phyloP scores from a whole-genome alignment of 129 eudicot species.

The Helianthus annuus region DNA sequence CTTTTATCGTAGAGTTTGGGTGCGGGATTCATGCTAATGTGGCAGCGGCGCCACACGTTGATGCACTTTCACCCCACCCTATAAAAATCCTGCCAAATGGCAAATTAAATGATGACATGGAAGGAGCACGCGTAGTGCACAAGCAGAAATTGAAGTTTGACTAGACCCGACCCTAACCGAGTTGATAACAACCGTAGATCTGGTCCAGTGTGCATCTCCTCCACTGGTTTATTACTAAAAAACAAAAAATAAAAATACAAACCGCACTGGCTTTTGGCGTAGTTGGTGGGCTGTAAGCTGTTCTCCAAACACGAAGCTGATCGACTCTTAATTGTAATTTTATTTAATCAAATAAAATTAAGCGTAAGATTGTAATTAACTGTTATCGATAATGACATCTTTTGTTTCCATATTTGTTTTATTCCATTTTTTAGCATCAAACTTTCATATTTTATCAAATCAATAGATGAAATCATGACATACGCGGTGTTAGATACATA shows the following conservation, averaged over 20 bases:
- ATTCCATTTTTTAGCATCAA: slow-evolving; percentile 4
- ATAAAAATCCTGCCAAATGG: slow-evolving; percentile 4
- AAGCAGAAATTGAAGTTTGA: not conserved
- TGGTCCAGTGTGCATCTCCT: not conserved
- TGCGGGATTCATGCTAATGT: too few relatives aligned
- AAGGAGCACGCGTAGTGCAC: slow-evolving; percentile 9
- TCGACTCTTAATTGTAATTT: too few relatives aligned
- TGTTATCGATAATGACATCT: not conserved
- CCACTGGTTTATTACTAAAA: slow-evolving; percentile 5
- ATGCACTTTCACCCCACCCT: too few relatives aligned
- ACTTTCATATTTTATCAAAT: slow-evolving; percentile 16
- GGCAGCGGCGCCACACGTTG: too few relatives aligned
- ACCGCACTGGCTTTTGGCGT: not conserved
- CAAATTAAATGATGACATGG: not conserved
- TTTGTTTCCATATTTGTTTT: slow-evolving; percentile 15
- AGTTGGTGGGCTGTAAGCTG: slow-evolving; percentile 29
- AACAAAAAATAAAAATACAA: not conserved
- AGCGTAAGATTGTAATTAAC: slow-evolving; percentile 2
- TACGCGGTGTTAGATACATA: slow-evolving; percentile 23
- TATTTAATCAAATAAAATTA: slow-evolving; percentile 7
- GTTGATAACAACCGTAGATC: not conserved
- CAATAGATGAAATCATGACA: slow-evolving; percentile 18
- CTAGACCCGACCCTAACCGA: not conserved
- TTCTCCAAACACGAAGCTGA: slow-evolving; percentile 4
- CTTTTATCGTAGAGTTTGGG: too few relatives aligned